Base-by-base conservation (phyloP, 495 filamentous ascomycete species). In the Hyaloscypha variabilis region DNA sequence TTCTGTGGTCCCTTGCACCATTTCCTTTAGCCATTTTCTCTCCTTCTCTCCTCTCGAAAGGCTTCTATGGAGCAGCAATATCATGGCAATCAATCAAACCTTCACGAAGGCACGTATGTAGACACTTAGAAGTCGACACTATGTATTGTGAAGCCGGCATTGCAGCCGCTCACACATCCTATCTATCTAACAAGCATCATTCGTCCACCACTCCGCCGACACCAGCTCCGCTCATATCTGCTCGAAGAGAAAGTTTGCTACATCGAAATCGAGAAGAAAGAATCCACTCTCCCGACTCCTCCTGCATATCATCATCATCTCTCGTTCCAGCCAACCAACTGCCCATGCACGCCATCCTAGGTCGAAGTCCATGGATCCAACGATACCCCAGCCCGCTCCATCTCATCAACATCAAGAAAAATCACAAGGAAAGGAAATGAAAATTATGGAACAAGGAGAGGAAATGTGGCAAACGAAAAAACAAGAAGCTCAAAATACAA, bases 361-460 rank as follows among this genome's bases (percentile, higher is more conserved):
- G 39, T 17, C 39, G 17, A 19, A 4, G 13, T 46, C 39, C 17
- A 46, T 14, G 39, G 39, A 46, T 39, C 56, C 56, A 26, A 31
- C 54, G 24, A 30, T 8, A 8, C 54, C 26, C 13, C 23, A 30
- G 26, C 26, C 8, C 26, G 13, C 23, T 11, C 54, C 26, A n/a
- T 57, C 21, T 31, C 54, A 42, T 39, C 17, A 59, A 42, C 23
- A 31, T 14, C 30, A 59, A 59, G 30, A 42, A 58, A 24, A 31
- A 59, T 31, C 54, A 30, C 26, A 57, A 57, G 14, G 39, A 46
- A 46, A 59, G 6, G 34, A 59, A 69, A 76, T 66, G 71, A 76
- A 60, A 72, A 71, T 68, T 75, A 70, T 75, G 75, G 75, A 68
- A 72, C 67, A 74, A 72, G 72, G 63, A 71, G 63, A 77, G 46